Percentiles rank a stretch among this genome's conserved stretches.
These are phyloP conservation scores for Mucor ambiguus DNA, from an alignment of 371 early-diverging fungal species.

Conservation along the genomic window DNA sequence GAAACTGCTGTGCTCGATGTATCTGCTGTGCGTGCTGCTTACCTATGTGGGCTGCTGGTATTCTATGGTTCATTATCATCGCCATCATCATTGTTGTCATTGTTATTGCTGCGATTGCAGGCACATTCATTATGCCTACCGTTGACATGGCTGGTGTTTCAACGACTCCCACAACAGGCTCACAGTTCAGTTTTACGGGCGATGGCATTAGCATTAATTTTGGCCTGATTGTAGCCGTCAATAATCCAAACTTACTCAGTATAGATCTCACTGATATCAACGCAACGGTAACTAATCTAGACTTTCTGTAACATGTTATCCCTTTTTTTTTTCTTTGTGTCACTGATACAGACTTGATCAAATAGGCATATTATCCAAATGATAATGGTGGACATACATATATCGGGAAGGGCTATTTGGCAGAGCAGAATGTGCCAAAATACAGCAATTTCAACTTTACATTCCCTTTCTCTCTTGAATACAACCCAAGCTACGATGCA, in stretches of 20 bases:
- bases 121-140: conserved; percentile 42
- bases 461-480: conserved; percentile 52
- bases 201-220: conserved; percentile 37
- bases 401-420: conserved; percentile 51
- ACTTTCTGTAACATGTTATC: conserved; percentile 2
- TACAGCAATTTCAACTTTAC: conserved; percentile 44
- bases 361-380: conserved; percentile 52
- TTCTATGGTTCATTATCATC: conserved; percentile 47
- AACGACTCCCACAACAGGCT: conserved; percentile 19
- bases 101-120: conserved; percentile 39
- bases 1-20: conserved; percentile 39
- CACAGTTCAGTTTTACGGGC: conserved; percentile 32
- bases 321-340: conserved; percentile 6
- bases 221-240: conserved; percentile 40
- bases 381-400: conserved; percentile 27
- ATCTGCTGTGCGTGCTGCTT: conserved; percentile 50
- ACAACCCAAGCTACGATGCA: conserved; percentile 33
- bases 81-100: conserved; percentile 40
- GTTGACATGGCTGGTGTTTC: conserved; percentile 39
- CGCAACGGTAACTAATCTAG: conserved; percentile 36
- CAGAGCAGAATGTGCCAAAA: conserved; percentile 38
- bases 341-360: conserved; percentile 3
- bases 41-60: conserved; percentile 42
- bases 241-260: conserved; percentile 43
- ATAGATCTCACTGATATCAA: conserved; percentile 37